These are phyloP conservation scores for Talaromyces atroroseus DNA, from an alignment of 2,329 filamentous ascomycete genomes.

Conservation along the genomic window DNA sequence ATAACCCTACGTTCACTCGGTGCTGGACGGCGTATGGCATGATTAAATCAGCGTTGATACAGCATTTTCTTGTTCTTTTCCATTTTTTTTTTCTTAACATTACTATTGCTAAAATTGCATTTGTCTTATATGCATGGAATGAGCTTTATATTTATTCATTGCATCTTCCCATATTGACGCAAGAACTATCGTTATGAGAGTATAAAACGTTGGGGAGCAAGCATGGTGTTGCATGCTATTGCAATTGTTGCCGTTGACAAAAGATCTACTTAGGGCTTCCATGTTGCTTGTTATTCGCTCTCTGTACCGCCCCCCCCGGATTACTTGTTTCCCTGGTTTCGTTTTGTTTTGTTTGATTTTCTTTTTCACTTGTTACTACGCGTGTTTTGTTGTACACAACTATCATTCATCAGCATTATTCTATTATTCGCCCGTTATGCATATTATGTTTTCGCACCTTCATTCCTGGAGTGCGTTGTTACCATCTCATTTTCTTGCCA, in stretches of 20 bases:
- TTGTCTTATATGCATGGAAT: not conserved
- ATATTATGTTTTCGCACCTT: not conserved
- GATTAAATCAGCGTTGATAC: constrained; percentile 5
- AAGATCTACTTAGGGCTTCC: not conserved
- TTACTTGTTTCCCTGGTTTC: not conserved
- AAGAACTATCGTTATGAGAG: not conserved
- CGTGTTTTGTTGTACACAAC: not conserved
- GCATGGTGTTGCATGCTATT: not conserved
- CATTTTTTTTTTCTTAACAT: not conserved
- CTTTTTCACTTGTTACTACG: not conserved
- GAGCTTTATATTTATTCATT: not conserved
- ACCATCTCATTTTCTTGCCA: not conserved
- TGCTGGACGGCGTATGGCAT: constrained; percentile 1
- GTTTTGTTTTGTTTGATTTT: too few species aligned
- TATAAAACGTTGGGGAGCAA: not conserved
- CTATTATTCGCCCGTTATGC: not conserved
- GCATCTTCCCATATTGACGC: not conserved
- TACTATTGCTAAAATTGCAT: constrained; percentile 2
- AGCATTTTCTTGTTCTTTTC: not conserved
- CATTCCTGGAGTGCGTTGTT: not conserved
- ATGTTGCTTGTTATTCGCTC: not conserved
- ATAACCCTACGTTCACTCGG: not conserved
- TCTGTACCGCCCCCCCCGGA: not conserved
- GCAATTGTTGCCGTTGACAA: not conserved
- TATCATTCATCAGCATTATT: not conserved